A percentile compares a stretch with the other conserved stretches of the same genome.
Conservation (phyloP, 108 stramenopile genomes). For the Cyclotella choctawhatcheeana region DNA sequence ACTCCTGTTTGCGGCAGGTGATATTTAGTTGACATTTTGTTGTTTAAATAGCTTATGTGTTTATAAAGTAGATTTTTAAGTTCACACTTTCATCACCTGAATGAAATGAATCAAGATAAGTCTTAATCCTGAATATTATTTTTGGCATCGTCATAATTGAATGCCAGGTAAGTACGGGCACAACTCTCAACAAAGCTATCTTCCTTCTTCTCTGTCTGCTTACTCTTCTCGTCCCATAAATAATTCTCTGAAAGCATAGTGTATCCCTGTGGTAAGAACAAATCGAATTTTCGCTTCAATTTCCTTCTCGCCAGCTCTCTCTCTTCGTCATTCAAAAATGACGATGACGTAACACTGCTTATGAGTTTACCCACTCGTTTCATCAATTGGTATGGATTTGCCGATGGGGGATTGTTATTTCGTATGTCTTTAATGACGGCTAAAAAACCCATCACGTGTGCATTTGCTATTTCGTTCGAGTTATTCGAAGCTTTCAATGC, state of each 20-base stretch:
- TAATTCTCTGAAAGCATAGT: slow-evolving; percentile 29
- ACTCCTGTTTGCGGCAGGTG: slow-evolving; percentile 28
- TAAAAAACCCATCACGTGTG: slow-evolving; percentile 15
- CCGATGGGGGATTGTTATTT: background rate
- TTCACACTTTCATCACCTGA: no score
- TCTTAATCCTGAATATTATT: background rate
- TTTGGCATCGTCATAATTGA: background rate
- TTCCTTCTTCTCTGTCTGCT: background rate
- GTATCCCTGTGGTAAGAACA: slow-evolving; percentile 34
- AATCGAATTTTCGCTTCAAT: slow-evolving; percentile 23
- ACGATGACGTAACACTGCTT: background rate
- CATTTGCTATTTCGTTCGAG: slow-evolving; percentile 6
- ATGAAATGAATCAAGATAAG: background rate
- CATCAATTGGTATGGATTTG: slow-evolving; percentile 14
- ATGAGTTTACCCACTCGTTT: slow-evolving; percentile 23
- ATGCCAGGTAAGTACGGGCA: slow-evolving; percentile 19
- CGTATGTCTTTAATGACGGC: slow-evolving; percentile 22
- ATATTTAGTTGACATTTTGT: background rate
- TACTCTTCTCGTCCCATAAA: background rate
- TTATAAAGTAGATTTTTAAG: background rate
- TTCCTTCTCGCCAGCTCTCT: background rate
- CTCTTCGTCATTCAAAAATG: background rate
- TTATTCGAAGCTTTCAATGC: slow-evolving; percentile 8
- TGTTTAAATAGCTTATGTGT: background rate
- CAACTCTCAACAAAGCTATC: slow-evolving; percentile 30